Conservation (phyloP, 208 protist species). For the Leptomonas pyrrhocoris region DNA sequence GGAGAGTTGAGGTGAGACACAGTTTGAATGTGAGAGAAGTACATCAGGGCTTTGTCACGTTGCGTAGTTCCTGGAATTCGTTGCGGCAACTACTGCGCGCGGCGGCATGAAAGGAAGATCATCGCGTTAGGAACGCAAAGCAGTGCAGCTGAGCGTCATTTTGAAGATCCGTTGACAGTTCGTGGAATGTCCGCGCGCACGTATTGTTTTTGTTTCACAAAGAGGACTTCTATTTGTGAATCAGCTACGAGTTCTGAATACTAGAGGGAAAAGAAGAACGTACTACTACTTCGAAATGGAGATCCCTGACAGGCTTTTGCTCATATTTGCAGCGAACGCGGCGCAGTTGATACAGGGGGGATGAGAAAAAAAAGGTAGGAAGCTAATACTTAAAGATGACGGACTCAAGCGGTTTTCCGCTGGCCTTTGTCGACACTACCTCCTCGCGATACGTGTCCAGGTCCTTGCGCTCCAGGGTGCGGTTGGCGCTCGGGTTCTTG, state of each 20-base stretch:
- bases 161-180: too few relatives aligned
- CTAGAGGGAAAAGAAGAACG: slow-evolving; percentile 7
- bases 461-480: slow-evolving; percentile 57
- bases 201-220: too few relatives aligned
- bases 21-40: too few relatives aligned
- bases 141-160: too few relatives aligned
- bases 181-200: too few relatives aligned
- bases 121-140: too few relatives aligned
- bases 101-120: too few relatives aligned
- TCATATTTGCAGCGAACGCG: neutral
- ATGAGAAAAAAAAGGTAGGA: neutral
- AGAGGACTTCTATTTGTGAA: slow-evolving; percentile 9
- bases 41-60: too few relatives aligned
- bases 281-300: slow-evolving; percentile 14
- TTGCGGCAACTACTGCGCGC: too few relatives aligned
- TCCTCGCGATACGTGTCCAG: slow-evolving; percentile 80
- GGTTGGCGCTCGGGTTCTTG: slow-evolving; percentile 60
- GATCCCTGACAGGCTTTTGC: neutral
- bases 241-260: slow-evolving; percentile 6
- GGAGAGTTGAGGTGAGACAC: too few relatives aligned
- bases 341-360: neutral
- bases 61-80: too few relatives aligned
- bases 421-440: slow-evolving; percentile 56
- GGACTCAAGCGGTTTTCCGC: slow-evolving; percentile 56
- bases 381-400: slow-evolving; percentile 88